phyloP scores from a whole-genome alignment of 148 eudicot species.

The Heliamphora exappendiculata region DNA sequence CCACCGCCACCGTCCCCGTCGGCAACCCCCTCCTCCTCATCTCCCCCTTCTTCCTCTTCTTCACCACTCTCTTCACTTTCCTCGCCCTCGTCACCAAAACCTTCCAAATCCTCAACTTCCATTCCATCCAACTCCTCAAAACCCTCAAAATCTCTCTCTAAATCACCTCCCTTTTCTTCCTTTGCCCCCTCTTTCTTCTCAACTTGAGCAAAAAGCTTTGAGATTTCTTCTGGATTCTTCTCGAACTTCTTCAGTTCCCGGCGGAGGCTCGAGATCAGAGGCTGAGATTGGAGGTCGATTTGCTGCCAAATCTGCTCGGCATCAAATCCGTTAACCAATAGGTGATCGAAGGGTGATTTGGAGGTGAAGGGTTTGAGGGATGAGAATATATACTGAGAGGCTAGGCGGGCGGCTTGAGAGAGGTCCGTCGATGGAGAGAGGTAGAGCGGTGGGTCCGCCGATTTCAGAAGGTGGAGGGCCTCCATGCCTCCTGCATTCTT shows the following conservation, averaged over 20 bases:
- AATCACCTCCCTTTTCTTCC: constrained; percentile 21
- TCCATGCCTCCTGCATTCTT: constrained; percentile 17
- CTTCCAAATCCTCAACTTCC: constrained; percentile 31
- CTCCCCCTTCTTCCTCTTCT: constrained; percentile 17
- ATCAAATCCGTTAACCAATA: constrained; percentile 64
- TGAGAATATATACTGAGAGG: constrained; percentile 45
- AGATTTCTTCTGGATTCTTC: constrained; percentile 49
- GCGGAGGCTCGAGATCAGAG: constrained; percentile 40
- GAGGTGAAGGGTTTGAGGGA: constrained; percentile 56
- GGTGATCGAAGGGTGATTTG: constrained; percentile 54
- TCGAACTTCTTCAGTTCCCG: constrained; percentile 54
- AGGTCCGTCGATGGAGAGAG: constrained; percentile 53
- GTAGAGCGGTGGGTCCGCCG: constrained; percentile 57
- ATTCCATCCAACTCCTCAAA: constrained; percentile 15
- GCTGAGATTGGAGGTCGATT: constrained; percentile 68
- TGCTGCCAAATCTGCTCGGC: constrained; percentile 97
- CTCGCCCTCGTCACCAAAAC: constrained; percentile 15
- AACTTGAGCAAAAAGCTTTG: constrained; percentile 23
- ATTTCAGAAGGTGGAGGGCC: constrained; percentile 50
- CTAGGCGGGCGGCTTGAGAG: constrained; percentile 43
- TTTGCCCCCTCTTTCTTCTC: constrained; percentile 12
- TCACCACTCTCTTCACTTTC: constrained; percentile 4
- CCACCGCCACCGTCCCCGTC: constrained; percentile 34
- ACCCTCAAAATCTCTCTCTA: constrained; percentile 19
- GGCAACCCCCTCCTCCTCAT: constrained; percentile 19